A percentile compares a stretch with the other conserved stretches of the same genome.
Conservation (phyloP, 2,329 filamentous ascomycete genomes). For the Coleophoma cylindrospora region DNA sequence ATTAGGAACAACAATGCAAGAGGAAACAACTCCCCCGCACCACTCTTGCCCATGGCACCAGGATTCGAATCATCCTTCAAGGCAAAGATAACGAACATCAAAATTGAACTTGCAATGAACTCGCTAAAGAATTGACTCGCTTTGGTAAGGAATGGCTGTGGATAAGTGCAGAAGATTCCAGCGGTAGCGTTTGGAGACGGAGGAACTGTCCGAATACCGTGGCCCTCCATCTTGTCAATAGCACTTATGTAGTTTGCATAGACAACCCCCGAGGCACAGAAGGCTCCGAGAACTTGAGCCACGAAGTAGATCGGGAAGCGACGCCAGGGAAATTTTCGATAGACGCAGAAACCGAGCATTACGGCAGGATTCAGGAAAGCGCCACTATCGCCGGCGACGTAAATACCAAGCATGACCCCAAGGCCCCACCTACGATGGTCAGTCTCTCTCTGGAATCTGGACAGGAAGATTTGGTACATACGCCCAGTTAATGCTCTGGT, state of each 20-base stretch:
- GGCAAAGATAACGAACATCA: constrained; percentile 70
- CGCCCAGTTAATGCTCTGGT: constrained; percentile 22
- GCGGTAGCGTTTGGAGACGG: constrained; percentile 55
- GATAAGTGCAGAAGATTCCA: constrained; percentile 71
- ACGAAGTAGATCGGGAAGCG: constrained; percentile 64
- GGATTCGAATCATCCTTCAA: constrained; percentile 50
- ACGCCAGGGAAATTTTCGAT: constrained; percentile 62
- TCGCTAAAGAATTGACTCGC: constrained; percentile 68
- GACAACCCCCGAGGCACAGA: constrained; percentile 53
- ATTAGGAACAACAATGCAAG: constrained; percentile 66
- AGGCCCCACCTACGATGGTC: constrained; percentile 35
- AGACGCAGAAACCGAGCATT: constrained; percentile 64
- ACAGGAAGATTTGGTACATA: constrained; percentile 3
- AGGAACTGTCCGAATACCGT: constrained; percentile 57
- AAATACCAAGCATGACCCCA: constrained; percentile 65
- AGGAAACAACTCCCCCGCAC: constrained; percentile 51
- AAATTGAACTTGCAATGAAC: constrained; percentile 59
- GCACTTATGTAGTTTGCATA: constrained; percentile 61
- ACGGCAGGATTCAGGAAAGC: constrained; percentile 69
- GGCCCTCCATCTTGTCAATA: constrained; percentile 60
- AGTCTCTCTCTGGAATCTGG: neutral
- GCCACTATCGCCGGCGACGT: constrained; percentile 59
- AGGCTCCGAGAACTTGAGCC: constrained; percentile 63
- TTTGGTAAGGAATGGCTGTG: constrained; percentile 59
- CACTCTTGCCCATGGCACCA: constrained; percentile 40